Base-by-base conservation (phyloP, 139 green algal species). In the Chlorella sp. region DNA sequence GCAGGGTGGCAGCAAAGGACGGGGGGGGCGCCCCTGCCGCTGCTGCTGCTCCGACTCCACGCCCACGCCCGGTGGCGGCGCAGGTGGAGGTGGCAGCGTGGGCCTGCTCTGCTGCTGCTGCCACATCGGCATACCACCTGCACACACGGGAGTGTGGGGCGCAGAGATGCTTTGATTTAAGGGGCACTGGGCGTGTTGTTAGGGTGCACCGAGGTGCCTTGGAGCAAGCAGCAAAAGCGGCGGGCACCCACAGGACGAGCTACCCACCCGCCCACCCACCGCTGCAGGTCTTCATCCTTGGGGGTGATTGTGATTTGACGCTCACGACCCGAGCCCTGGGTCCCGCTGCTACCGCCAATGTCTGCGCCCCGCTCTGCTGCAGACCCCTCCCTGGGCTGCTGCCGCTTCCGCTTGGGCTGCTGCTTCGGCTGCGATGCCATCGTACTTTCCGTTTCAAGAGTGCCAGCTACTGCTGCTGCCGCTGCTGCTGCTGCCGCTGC, bases 71-170 rank as follows among this genome's bases (percentile, higher is more conserved):
- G 34, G n/a, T 37, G 34, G 75, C 75, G 37, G 75, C 75, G 16
- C n/a, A 16, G 4, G 75, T 81, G 75, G 14, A 32, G 34, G 34
- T 24, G 2, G 15, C 5, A 19, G 57, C 15, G 57, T 86, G 82
- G 15, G 82, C 82, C n/a, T 76, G 82, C 57, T 86, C 82, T 22
- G 82, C 82, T 18, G 57, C 82, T 14, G n/a, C 30, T 32, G 68
- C 19, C 12, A 37, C 57, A 32, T 76, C 57, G 0, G n/a, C 53
- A 32, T 77, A 86, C 82, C 82, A 86, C 57, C 82, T 86, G 82
- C 80, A 69, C 12, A 36, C 53, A 86, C 14, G 16, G 30, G 21
- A 40, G 2, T 19, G 30, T 5, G 4, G 71, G 69, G 26, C 1
- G 11, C 26, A 77, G 28, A 28, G 26, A 28, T 77, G 69, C 26